These are phyloP conservation scores for Backusella macrospora DNA, from an alignment of 192 early-diverging fungal species.

Conservation along the genomic window DNA sequence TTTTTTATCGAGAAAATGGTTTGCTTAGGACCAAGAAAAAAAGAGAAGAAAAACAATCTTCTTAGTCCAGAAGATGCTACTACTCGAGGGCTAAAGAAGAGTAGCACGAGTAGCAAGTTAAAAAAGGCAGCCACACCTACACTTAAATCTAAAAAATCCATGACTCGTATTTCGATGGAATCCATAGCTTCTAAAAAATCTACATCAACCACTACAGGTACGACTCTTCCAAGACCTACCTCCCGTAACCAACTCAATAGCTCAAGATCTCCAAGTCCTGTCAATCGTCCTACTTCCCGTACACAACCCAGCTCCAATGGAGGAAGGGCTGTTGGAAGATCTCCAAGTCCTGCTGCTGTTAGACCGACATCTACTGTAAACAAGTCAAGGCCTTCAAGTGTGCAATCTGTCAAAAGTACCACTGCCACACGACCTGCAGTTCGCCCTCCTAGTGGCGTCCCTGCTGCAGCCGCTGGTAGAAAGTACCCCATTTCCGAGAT, in stretches of 20 bases:
- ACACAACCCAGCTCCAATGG: neutral
- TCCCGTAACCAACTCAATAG: slow-evolving; percentile 17
- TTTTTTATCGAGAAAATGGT: slow-evolving; percentile 18
- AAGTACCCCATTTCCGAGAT: slow-evolving; percentile 38
- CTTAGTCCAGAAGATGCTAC: slow-evolving; percentile 25
- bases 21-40: slow-evolving; percentile 35
- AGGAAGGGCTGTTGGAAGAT: no score
- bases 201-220: neutral
- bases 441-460: slow-evolving; percentile 20
- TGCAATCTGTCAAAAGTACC: slow-evolving; percentile 18
- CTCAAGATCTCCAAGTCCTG: slow-evolving; percentile 4
- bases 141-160: neutral
- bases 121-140: slow-evolving; percentile 17
- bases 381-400: neutral
- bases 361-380: neutral
- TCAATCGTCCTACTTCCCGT: slow-evolving; percentile 15
- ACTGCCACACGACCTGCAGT: neutral
- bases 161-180: neutral
- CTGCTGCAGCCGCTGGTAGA: slow-evolving; percentile 8
- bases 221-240: neutral
- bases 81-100: slow-evolving; percentile 22
- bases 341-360: neutral
- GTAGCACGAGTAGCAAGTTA: slow-evolving; percentile 8
- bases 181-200: neutral
- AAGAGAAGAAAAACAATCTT: slow-evolving; percentile 28